These are phyloP conservation scores for Fusarium mangiferae DNA, from an alignment of 2,329 filamentous ascomycete species.

Conservation along the genomic window DNA sequence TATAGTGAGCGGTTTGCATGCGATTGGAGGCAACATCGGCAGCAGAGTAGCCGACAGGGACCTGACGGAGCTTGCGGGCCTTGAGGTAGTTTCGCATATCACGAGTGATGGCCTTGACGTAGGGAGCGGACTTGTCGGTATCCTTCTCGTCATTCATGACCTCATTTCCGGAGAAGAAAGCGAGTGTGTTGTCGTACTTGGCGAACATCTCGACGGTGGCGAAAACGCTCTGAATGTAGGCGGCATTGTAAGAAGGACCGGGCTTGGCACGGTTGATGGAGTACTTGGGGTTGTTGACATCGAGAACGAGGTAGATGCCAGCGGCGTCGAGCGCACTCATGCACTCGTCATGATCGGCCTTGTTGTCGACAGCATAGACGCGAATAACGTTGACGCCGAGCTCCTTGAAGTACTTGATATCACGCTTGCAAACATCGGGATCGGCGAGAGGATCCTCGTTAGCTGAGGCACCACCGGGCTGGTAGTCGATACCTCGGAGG, in stretches of 20 bases:
- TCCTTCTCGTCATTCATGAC: constrained; percentile 75
- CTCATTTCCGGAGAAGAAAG: constrained; percentile 86
- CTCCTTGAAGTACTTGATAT: constrained; percentile 83
- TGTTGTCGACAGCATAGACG: constrained; percentile 94
- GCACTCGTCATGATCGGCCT: constrained; percentile 81
- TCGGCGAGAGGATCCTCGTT: constrained; percentile 82
- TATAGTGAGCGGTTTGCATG: constrained; percentile 86
- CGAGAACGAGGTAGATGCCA: constrained; percentile 90
- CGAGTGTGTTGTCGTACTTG: constrained; percentile 86
- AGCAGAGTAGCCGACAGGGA: constrained; percentile 80
- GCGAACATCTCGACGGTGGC: constrained; percentile 87
- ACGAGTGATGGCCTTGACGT: constrained; percentile 82
- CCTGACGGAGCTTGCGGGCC: constrained; percentile 67
- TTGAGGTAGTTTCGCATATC: constrained; percentile 79
- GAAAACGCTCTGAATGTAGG: constrained; percentile 86
- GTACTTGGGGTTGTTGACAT: constrained; percentile 91
- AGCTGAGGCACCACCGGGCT: constrained; percentile 67
- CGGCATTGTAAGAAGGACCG: constrained; percentile 85
- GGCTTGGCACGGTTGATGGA: constrained; percentile 83
- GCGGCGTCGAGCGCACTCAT: constrained; percentile 84
- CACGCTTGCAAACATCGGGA: constrained; percentile 75
- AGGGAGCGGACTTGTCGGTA: constrained; percentile 74
- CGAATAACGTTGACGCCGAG: constrained; percentile 91
- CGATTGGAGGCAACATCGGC: constrained; percentile 89
- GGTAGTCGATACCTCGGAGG: constrained; percentile 70